Percentiles rank a stretch among this genome's conserved stretches.
Conservation (phyloP, 305 asterid genomes). For the Caryopteris hybrid region DNA sequence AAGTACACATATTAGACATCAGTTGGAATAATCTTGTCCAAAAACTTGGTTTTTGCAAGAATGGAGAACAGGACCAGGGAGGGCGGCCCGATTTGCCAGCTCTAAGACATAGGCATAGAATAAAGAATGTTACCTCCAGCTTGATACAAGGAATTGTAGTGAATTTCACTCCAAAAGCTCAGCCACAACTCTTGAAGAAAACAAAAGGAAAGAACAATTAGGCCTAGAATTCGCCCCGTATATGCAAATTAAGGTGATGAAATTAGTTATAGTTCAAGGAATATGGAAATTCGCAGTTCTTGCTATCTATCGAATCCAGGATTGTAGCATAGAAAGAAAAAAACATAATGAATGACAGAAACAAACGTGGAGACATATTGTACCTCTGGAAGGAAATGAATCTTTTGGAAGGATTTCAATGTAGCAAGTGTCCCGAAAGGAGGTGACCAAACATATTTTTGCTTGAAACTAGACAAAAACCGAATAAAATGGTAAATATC, state of each 20-base stretch:
- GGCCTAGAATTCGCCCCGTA: neutral
- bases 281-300: neutral
- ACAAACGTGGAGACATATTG: neutral
- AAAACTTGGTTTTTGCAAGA: neutral
- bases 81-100: too few species aligned
- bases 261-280: too few species aligned
- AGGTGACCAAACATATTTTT: conserved; percentile 82
- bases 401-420: conserved; percentile 89
- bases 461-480: conserved; percentile 58
- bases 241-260: neutral
- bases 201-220: neutral
- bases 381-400: conserved; percentile 58
- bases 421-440: conserved; percentile 79
- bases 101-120: neutral
- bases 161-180: conserved; percentile 98
- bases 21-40: too few species aligned
- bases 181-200: conserved; percentile 69
- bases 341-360: neutral
- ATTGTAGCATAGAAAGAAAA: too few species aligned
- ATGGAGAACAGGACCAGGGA: neutral
- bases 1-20: neutral
- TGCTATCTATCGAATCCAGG: neutral
- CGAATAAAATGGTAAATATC: neutral
- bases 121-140: conserved; percentile 52
- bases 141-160: conserved; percentile 81